These are phyloP conservation scores for Debaryomyces udenii DNA, from an alignment of 1,139 yeast species.

Conservation along the genomic window DNA sequence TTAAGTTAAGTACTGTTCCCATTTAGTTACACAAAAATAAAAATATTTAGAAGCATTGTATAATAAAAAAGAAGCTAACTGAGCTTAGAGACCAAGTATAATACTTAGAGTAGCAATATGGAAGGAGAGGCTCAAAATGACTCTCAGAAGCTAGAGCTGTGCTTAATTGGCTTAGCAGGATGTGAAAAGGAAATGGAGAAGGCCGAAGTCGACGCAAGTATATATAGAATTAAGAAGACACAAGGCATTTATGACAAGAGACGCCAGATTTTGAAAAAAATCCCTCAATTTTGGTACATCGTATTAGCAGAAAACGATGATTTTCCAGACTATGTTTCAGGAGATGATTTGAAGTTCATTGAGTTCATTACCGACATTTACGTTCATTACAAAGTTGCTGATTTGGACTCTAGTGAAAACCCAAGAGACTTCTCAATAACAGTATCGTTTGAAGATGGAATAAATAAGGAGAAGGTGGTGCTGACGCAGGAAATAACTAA, in stretches of 20 bases:
- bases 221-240: conserved; percentile 51
- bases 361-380: conserved; percentile 61
- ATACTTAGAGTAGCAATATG: neutral
- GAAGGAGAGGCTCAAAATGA: conserved; percentile 2
- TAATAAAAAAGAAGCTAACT: too few relatives aligned
- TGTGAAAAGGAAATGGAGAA: conserved; percentile 58
- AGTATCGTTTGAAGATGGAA: conserved; percentile 45
- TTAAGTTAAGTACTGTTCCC: neutral
- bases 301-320: conserved; percentile 77
- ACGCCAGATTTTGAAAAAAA: conserved; percentile 43
- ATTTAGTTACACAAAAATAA: conserved; percentile 6
- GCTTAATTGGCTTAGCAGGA: conserved; percentile 44
- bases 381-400: conserved; percentile 51
- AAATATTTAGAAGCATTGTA: neutral
- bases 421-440: conserved; percentile 60
- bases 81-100: too few relatives aligned
- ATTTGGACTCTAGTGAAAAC: conserved; percentile 26
- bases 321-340: conserved; percentile 67
- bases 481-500: conserved; percentile 58
- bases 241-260: conserved; percentile 55
- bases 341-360: conserved; percentile 68
- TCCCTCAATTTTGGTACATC: conserved; percentile 77
- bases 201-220: conserved; percentile 59
- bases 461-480: conserved; percentile 37
- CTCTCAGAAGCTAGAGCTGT: conserved; percentile 16